These are phyloP conservation scores for Astrothelium subdiscretum DNA, from an alignment of 495 filamentous ascomycete genomes.

Conservation along the genomic window DNA sequence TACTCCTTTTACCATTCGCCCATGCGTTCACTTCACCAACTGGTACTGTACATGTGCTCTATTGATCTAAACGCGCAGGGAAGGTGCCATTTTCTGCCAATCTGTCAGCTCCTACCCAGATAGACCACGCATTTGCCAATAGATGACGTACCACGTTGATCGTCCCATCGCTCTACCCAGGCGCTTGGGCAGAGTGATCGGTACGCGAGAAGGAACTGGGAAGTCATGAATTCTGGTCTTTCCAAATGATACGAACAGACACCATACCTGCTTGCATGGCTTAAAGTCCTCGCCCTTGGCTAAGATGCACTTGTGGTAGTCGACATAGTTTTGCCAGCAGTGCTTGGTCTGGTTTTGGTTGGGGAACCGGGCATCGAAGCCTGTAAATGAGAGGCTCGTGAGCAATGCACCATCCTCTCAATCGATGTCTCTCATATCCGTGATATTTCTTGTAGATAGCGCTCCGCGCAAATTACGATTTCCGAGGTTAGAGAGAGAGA, in stretches of 20 bases:
- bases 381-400: conserved; percentile 36
- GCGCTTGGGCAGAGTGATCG: conserved; percentile 90
- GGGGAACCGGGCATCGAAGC: conserved; percentile 98
- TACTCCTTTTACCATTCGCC: no score
- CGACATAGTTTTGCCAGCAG: conserved; percentile 99
- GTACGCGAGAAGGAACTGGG: conserved; percentile 88
- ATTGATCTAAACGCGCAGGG: conserved; percentile 57
- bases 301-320: conserved; percentile 98
- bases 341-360: conserved; percentile 92
- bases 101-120: not conserved
- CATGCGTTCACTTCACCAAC: not conserved
- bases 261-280: conserved; percentile 82
- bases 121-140: not conserved
- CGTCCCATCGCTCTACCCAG: conserved; percentile 95
- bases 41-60: conserved; percentile 9
- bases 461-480: no score
- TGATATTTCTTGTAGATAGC: no score
- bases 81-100: conserved; percentile 79
- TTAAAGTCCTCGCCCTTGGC: conserved; percentile 99
- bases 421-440: no score
- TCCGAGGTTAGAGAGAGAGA: not conserved
- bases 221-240: not conserved
- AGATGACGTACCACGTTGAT: conserved; percentile 70
- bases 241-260: not conserved
- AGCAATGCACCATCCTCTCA: no score